These are phyloP conservation scores for Podospora pseudopauciseta DNA, from an alignment of 495 filamentous ascomycete genomes.

Conservation along the genomic window DNA sequence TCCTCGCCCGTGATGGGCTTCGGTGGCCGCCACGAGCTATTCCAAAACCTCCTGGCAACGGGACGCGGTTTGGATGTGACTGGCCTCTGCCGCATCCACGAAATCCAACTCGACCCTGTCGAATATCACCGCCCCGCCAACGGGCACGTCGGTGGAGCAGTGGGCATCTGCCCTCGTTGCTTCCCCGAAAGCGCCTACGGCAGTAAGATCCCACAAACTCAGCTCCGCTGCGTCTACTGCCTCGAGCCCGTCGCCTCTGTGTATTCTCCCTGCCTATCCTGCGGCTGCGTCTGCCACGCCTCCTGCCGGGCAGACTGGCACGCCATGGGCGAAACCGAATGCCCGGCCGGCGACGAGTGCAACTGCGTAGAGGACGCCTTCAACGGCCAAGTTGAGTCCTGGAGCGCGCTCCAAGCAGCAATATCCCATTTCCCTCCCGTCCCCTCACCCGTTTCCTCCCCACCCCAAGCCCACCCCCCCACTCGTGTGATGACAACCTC, in stretches of 20 bases:
- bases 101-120: slow-evolving; percentile 50
- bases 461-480: not conserved
- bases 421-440: slow-evolving; percentile 1
- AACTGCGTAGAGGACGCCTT: slow-evolving; percentile 42
- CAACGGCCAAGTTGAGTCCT: slow-evolving; percentile 40
- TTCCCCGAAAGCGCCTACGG: slow-evolving; percentile 38
- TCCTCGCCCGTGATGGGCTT: slow-evolving; percentile 45
- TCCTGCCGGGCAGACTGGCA: slow-evolving; percentile 52
- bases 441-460: not conserved
- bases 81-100: slow-evolving; percentile 57
- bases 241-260: slow-evolving; percentile 53
- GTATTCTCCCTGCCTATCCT: slow-evolving; percentile 56
- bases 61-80: slow-evolving; percentile 55
- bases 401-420: slow-evolving; percentile 29
- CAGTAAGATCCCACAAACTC: slow-evolving; percentile 47
- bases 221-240: slow-evolving; percentile 58
- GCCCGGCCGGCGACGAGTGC: slow-evolving; percentile 49
- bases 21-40: slow-evolving; percentile 42
- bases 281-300: slow-evolving; percentile 60
- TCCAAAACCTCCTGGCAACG: slow-evolving; percentile 37
- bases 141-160: slow-evolving; percentile 42
- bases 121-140: slow-evolving; percentile 34
- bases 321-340: slow-evolving; percentile 43
- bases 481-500: not conserved
- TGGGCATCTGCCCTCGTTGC: slow-evolving; percentile 51